Evolutionary conservation across 495 filamentous ascomycete genomes (phyloP).

Genomic region (Aspergillus coremiiformis): DNA sequence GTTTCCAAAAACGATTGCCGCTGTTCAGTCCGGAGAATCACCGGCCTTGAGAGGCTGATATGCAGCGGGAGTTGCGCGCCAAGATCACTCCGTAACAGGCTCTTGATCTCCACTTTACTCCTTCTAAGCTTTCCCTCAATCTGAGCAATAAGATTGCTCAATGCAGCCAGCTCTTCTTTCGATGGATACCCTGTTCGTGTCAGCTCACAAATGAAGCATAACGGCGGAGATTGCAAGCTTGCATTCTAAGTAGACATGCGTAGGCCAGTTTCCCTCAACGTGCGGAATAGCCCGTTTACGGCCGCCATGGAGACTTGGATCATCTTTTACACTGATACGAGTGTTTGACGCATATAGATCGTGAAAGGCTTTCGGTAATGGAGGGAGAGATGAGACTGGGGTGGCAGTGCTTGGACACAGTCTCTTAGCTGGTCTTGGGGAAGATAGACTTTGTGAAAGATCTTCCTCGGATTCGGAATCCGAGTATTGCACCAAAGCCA

Average conservation of each 20-base stretch:
- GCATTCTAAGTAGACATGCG: conserved; percentile 92
- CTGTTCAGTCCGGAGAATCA: conserved; percentile 58
- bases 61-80: conserved; percentile 77
- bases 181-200: conserved; percentile 61
- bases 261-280: conserved; percentile 85
- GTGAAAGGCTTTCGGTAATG: conserved; percentile 74
- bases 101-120: conserved; percentile 32
- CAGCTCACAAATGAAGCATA: conserved; percentile 10
- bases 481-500: conserved; percentile 70
- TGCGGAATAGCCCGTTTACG: conserved; percentile 76
- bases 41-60: conserved; percentile 75
- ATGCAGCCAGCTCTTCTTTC: conserved; percentile 43
- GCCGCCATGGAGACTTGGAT: conserved; percentile 78
- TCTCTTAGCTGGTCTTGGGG: conserved; percentile 23
- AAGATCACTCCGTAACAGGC: conserved; percentile 66
- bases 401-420: conserved; percentile 3
- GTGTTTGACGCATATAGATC: conserved; percentile 78
- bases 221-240: conserved; percentile 24
- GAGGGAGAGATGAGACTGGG: conserved; percentile 52
- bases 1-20: conserved; percentile 53
- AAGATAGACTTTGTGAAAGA: conserved; percentile 21
- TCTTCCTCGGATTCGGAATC: conserved; percentile 50
- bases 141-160: conserved; percentile 46
- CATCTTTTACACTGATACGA: conserved; percentile 67
- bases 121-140: conserved; percentile 19